Base-by-base conservation (phyloP, 148 eudicot species). In the Diospyros lotus region DNA sequence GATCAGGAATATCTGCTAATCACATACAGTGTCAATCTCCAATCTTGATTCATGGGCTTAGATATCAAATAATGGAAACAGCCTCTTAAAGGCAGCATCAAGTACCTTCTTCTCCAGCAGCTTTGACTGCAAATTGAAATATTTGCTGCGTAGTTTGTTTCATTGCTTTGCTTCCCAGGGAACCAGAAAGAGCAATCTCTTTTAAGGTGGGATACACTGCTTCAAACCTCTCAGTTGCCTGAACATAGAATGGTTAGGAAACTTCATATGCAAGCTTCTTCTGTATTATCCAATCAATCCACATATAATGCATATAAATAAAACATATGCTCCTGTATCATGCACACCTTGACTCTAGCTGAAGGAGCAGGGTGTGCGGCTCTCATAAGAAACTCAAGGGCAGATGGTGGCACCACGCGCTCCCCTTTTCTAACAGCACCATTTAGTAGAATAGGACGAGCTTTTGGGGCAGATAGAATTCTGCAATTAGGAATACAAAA, bases 151-250 rank as follows among this genome's bases (percentile, higher is more conserved):
- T 68, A 8, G 77, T 80, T 82, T 76, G 89, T 78, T 89, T 89
- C 86, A 86, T 84, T 68, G 79, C 84, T 75, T 86, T 87, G 80
- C 85, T 86, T 55, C 87, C 86, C 73, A 81, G 80, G 74, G 86
- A 52, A 69, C 89, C 88, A 69, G 89, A 85, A 72, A 86, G 86
- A 52, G 94, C 88, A 58, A 90, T 86, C 73, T 84, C 82, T 71
- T 86, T 86, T 42, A 90, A 84, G 69, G 78, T 74, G 51, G 88
- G 89, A 78, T 90, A 90, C 63, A 90, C 70, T n/a, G 89, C 88
- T 76, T 90, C 88, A 78, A 88, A 90, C 75, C 94, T 86, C 76
- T 84, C 87, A 17, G 91, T 90, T 58, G 82, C 87, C 91, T 87
- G 79, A 17, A 68, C 17, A 72, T 13, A 74, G 11, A 50, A 73